Evolutionary conservation across 257 asterid genomes (phyloP), one percentile per base, ranked within the genome.

Genomic region (Osmanthus fragrans): DNA sequence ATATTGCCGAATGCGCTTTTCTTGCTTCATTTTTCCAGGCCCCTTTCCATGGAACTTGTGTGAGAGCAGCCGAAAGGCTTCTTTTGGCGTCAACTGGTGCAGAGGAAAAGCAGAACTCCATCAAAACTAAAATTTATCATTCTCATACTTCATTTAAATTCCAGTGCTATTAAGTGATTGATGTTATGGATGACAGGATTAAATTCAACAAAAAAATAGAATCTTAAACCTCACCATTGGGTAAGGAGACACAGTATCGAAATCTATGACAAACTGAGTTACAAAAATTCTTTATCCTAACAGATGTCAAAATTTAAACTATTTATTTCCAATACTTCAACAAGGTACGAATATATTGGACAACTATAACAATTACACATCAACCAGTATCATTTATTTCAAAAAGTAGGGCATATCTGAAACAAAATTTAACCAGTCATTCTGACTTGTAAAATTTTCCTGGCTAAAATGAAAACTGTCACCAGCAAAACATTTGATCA

Each of bases 31-130:
- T 87, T 96, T 96, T 71, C 98, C 98, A 56, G 98, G 99, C 11
- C 93, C 98, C 82, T 96, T 96, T n/a, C 98, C 99, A 23, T 96
- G 99, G 82, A 96, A 96, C 85, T 86, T 96, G 84, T 96, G 98
- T 39, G 98, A 96, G 80, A 96, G 82, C 85, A 82, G 82, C 75
- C 98, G 92, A 80, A 91, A 96, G 60, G 94, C 92, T 87, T 96
- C 99, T 84, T 93, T 96, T 66, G 97, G 99, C 37, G 99, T 93
- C 87, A 96, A 77, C 99, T 93, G 93, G 83, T 34, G 70, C 76
- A 81, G 45, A 75, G 40, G 79, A 76, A 63, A 49, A 70, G 77
- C 2, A 9, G 78, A 70, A 29, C 49, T 30, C 13, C 79, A 47
- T 82, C 71, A 77, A 75, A 69, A 54, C 75, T 72, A 13, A 54